A percentile compares a stretch with the other conserved stretches of the same genome.
phyloP scores from a whole-genome alignment of 108 stramenopile genomes.

The Pseudonitzschia multistriata region DNA sequence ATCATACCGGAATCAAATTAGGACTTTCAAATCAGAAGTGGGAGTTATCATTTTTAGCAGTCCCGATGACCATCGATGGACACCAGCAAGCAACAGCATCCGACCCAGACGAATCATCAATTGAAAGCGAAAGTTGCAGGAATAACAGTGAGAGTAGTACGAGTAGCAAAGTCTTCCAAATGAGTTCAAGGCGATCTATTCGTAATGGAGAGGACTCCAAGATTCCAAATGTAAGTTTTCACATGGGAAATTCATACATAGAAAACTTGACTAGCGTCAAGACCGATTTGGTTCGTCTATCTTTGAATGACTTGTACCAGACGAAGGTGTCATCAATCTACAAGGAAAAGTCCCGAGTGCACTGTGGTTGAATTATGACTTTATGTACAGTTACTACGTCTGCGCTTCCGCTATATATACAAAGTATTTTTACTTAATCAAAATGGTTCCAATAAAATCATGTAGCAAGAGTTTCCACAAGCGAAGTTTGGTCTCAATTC shows the following conservation, averaged over 20 bases:
- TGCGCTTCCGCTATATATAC: too few relatives aligned
- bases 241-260: slow-evolving; percentile 9
- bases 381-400: too few relatives aligned
- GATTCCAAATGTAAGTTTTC: slow-evolving; percentile 5
- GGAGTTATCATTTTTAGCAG: slow-evolving; percentile 2
- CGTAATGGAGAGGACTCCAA: background rate
- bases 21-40: background rate
- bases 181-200: too few relatives aligned
- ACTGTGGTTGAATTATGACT: too few relatives aligned
- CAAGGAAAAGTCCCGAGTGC: too few relatives aligned
- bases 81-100: background rate
- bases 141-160: too few relatives aligned
- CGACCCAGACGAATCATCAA: background rate
- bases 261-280: slow-evolving; percentile 13
- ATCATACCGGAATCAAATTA: slow-evolving; percentile 25
- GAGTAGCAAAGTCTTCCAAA: too few relatives aligned
- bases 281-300: background rate
- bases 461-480: slow-evolving; percentile 18
- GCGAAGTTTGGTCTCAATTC: slow-evolving; percentile 20
- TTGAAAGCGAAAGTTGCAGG: too few relatives aligned
- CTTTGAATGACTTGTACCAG: slow-evolving; percentile 21
- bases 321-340: slow-evolving; percentile 4
- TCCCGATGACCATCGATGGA: background rate
- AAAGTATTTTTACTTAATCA: background rate
- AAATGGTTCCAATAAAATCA: slow-evolving; percentile 10